Evolutionary conservation across 768 basidiomycete genomes (phyloP).

Genomic region (Xerocomellus chrysenteron): DNA sequence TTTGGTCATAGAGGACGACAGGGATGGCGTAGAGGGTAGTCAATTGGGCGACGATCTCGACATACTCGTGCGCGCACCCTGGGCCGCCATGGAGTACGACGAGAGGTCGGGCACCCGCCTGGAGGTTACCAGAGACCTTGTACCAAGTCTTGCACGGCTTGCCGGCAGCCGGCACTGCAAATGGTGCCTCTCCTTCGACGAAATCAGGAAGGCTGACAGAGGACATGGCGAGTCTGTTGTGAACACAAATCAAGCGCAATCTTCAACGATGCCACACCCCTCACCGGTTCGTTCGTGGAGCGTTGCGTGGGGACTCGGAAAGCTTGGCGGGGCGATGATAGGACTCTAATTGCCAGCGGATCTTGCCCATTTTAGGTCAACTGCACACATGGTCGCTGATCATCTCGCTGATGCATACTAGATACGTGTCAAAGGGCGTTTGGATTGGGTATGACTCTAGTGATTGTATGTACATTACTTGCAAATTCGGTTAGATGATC

Average conservation of each 20-base stretch:
- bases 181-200: constrained; percentile 31
- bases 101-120: constrained; percentile 39
- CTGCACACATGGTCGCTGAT: not conserved
- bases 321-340: not conserved
- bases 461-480: not conserved
- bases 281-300: not conserved
- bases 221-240: constrained; percentile 19
- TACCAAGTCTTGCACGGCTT: constrained; percentile 49
- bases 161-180: constrained; percentile 26
- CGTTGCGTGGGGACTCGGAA: not conserved
- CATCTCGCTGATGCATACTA: no score
- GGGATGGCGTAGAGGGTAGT: constrained; percentile 38
- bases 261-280: not conserved
- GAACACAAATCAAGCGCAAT: not conserved
- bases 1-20: constrained; percentile 55
- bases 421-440: no score
- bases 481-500: not conserved
- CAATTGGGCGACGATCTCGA: constrained; percentile 41
- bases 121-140: constrained; percentile 47
- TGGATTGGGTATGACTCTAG: no score
- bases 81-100: constrained; percentile 57
- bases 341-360: no score
- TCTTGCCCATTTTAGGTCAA: not conserved
- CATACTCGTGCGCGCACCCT: constrained; percentile 43
- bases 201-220: constrained; percentile 28